A percentile compares a stretch with the other conserved stretches of the same genome.
These are phyloP conservation scores for Knufia petricola DNA, from an alignment of 2,329 filamentous ascomycete species.

Conservation along the genomic window DNA sequence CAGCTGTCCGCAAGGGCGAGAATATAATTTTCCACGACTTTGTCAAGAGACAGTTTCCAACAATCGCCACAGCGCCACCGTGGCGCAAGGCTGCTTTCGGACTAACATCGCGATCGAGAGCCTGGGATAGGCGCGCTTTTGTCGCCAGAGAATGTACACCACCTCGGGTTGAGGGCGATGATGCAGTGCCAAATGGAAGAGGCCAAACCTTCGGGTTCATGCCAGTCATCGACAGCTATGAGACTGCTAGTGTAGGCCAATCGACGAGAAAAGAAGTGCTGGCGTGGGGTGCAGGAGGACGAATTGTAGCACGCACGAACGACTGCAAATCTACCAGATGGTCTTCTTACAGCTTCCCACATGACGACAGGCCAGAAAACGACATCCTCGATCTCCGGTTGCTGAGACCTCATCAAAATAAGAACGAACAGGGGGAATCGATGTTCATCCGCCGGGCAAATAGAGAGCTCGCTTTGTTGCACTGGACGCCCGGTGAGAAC, in stretches of 20 bases:
- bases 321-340: slow-evolving; percentile 30
- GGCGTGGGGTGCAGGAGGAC: slow-evolving; percentile 51
- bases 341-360: slow-evolving; percentile 19
- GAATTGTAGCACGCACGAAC: slow-evolving; percentile 43
- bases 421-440: slow-evolving; percentile 31
- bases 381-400: slow-evolving; percentile 51
- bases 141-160: slow-evolving; percentile 45
- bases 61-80: slow-evolving; percentile 32
- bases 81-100: slow-evolving; percentile 45
- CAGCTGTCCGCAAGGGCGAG: slow-evolving; percentile 38
- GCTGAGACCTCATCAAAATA: slow-evolving; percentile 35
- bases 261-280: slow-evolving; percentile 43
- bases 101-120: slow-evolving; percentile 47
- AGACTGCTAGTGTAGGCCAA: slow-evolving; percentile 39
- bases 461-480: slow-evolving; percentile 31
- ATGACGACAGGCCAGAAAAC: slow-evolving; percentile 33
- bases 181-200: slow-evolving; percentile 28
- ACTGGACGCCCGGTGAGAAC: slow-evolving; percentile 32
- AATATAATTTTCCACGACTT: slow-evolving; percentile 41
- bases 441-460: slow-evolving; percentile 49
- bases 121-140: slow-evolving; percentile 48
- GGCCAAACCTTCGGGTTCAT: slow-evolving; percentile 46
- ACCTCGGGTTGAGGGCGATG: slow-evolving; percentile 20
- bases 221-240: slow-evolving; percentile 50
- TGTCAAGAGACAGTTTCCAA: slow-evolving; percentile 39